These are phyloP conservation scores for Porpolomopsis calyptriformis DNA, from an alignment of 768 basidiomycete genomes.

Conservation along the genomic window DNA sequence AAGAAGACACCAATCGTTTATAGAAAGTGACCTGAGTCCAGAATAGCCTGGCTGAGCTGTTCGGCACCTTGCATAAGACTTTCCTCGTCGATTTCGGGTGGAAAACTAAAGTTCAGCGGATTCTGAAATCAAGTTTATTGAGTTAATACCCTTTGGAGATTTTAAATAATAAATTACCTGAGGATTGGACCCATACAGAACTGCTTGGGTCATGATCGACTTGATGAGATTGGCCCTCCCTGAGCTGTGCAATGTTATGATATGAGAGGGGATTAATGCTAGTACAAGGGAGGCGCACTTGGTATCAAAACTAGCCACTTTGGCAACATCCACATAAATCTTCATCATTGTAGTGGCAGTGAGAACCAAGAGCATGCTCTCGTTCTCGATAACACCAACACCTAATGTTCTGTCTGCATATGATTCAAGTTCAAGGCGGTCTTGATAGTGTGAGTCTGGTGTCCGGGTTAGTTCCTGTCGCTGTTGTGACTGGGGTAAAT, in stretches of 20 bases:
- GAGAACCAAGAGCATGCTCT: slow-evolving; percentile 44
- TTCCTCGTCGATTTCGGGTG: slow-evolving; percentile 69
- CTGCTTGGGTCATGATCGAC: slow-evolving; percentile 75
- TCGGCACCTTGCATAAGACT: slow-evolving; percentile 73
- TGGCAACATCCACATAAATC: slow-evolving; percentile 49
- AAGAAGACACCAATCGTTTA: not conserved
- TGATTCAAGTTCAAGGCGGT: slow-evolving; percentile 64
- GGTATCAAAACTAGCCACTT: slow-evolving; percentile 46
- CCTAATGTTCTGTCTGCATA: slow-evolving; percentile 59
- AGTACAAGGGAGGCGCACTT: slow-evolving; percentile 36
- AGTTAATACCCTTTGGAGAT: not conserved
- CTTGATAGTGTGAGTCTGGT: slow-evolving; percentile 58
- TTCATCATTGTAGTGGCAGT: slow-evolving; percentile 66
- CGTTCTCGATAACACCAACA: slow-evolving; percentile 45
- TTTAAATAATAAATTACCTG: slow-evolving; percentile 29
- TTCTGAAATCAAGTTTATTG: slow-evolving; percentile 33
- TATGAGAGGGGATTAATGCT: slow-evolving; percentile 4
- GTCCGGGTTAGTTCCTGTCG: not conserved
- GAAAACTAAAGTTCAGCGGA: slow-evolving; percentile 70
- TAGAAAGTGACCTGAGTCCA: slow-evolving; percentile 51
- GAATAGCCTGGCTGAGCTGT: slow-evolving; percentile 57
- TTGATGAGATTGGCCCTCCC: slow-evolving; percentile 62
- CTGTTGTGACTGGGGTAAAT: slow-evolving; percentile 1
- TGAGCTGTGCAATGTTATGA: slow-evolving; percentile 27
- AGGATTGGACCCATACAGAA: slow-evolving; percentile 61